Evolutionary conservation across 2,329 filamentous ascomycete genomes (phyloP), one percentile per base, ranked within the genome.

Genomic region (Parastagonospora nodorum): DNA sequence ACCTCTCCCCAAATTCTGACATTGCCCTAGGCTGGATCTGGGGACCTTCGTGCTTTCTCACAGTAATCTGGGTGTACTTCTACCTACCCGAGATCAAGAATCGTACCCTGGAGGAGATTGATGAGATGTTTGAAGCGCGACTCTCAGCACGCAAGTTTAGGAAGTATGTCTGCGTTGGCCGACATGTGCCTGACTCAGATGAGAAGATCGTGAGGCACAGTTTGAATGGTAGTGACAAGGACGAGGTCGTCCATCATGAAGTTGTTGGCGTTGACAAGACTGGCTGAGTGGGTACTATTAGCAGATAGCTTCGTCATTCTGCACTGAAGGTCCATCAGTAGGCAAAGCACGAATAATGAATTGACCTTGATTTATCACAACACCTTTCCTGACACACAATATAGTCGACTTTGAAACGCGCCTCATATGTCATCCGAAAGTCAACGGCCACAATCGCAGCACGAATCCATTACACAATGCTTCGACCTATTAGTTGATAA

Each of bases 41-140:
- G 68, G 67, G 62, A 3, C 66, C 67, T 1, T 65, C 62, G 0
- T 69, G 67, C 78, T 80, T 49, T 80, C 51, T 64, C 53, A 66
- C 58, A 41, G 69, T 63, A 14, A 54, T 55, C 1, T 74, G 61
- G 67, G 65, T 64, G 16, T 73, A 58, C 57, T 64, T 69, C 47
- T 71, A 59, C 53, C 56, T 70, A 0, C 64, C 66, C 1, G 68
- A 71, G 42, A 68, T 70, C 53, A 73, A 81, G 27, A 82, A 74
- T 58, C 55, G 68, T 8, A 69, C 66, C 1, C 60, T 71, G 4
- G 68, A 71, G 30, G 68, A 71, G 16, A 65, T 71, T 12, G 66
- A 70, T 24, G 67, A 69, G 57, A 69, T 71, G 67, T 71, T 71
- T 38, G 67, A 69, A 42, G 64, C 63, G 10, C 58, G 44, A 16